These are phyloP conservation scores for Solanum sitiens DNA, from an alignment of 257 asterid species.

Conservation along the genomic window DNA sequence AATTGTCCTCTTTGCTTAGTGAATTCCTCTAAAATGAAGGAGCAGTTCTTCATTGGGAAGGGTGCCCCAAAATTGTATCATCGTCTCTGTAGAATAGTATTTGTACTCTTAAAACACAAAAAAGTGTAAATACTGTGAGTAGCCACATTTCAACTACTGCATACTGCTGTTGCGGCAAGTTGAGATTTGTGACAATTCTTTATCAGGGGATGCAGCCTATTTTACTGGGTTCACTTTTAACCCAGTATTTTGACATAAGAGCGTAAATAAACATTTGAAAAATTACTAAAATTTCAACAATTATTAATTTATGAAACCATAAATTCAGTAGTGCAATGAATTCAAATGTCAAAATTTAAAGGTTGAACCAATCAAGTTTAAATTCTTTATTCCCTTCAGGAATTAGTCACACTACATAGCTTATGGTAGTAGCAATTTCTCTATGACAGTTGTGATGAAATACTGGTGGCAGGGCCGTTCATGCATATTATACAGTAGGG, in stretches of 20 bases:
- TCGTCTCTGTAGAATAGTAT: constrained; percentile 11
- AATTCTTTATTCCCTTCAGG: neutral
- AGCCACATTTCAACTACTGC: neutral
- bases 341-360: neutral
- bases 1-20: neutral
- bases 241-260: neutral
- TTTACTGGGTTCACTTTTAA: neutral
- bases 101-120: neutral
- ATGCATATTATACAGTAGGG: neutral
- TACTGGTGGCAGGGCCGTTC: neutral
- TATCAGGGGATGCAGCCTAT: neutral
- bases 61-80: constrained; percentile 18
- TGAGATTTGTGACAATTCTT: neutral
- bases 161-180: neutral
- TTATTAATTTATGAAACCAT: neutral
- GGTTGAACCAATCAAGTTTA: neutral
- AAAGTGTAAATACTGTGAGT: neutral
- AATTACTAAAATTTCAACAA: neutral
- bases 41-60: neutral
- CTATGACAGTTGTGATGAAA: neutral
- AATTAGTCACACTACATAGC: neutral
- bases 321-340: neutral
- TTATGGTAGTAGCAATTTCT: neutral
- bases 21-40: neutral
- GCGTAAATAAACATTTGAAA: neutral